Conservation (phyloP, 768 basidiomycete species). For the Clathrus columnatus region DNA sequence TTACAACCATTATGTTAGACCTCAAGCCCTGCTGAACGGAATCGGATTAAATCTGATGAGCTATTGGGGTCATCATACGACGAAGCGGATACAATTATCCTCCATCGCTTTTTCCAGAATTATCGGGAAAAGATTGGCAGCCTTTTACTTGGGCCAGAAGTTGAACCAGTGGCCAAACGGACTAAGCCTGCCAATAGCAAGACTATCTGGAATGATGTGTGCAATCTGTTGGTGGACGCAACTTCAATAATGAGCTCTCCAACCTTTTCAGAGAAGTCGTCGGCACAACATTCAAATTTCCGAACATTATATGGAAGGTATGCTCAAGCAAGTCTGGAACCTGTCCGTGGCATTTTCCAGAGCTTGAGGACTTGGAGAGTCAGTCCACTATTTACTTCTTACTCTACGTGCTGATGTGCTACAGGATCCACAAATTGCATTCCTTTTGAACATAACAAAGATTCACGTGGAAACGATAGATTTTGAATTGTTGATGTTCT, state of each 20-base stretch:
- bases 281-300: constrained; percentile 53
- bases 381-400: constrained; percentile 14
- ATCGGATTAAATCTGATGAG: constrained; percentile 39
- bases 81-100: constrained; percentile 73
- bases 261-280: constrained; percentile 37
- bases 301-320: constrained; percentile 59
- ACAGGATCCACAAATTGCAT: constrained; percentile 40
- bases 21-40: constrained; percentile 4
- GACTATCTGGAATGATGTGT: constrained; percentile 60
- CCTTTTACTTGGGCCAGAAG: constrained; percentile 47
- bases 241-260: constrained; percentile 63
- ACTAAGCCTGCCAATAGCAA: constrained; percentile 22
- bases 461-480: constrained; percentile 76
- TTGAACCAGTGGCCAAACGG: constrained; percentile 52
- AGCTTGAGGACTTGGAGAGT: constrained; percentile 43
- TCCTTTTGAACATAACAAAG: constrained; percentile 56
- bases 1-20: background rate
- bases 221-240: constrained; percentile 70
- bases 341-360: constrained; percentile 60
- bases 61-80: constrained; percentile 72
- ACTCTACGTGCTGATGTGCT: background rate
- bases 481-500: constrained; percentile 66
- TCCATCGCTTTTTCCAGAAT: constrained; percentile 78
- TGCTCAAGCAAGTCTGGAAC: constrained; percentile 47
- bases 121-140: constrained; percentile 85